Percentiles rank a stretch among this genome's conserved stretches.
Conservation (phyloP, 164 flowering plant species). For the Stephania cephalantha region DNA sequence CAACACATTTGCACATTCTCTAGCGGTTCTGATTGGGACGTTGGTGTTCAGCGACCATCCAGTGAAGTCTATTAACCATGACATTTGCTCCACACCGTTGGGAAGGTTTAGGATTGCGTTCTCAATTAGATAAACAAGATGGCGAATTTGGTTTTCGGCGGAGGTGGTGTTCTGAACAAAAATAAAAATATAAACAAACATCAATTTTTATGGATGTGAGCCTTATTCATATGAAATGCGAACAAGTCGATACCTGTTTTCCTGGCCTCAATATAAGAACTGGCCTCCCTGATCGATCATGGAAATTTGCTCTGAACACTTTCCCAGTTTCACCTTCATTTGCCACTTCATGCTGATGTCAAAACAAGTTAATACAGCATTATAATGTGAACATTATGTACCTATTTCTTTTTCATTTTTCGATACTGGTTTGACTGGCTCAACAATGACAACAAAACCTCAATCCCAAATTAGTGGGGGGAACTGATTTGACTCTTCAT, state of each 20-base stretch:
- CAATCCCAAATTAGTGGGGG: too few species aligned
- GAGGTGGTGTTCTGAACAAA: slow-evolving; percentile 67
- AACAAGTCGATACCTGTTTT: slow-evolving; percentile 26
- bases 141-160: slow-evolving; percentile 69
- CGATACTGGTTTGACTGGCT: too few species aligned
- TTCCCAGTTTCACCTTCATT: slow-evolving; percentile 91
- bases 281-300: slow-evolving; percentile 64
- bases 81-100: slow-evolving; percentile 85
- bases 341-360: slow-evolving; percentile 67
- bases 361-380: neutral
- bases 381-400: neutral
- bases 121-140: slow-evolving; percentile 82
- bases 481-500: too few species aligned
- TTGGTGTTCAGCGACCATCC: slow-evolving; percentile 66
- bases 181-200: neutral
- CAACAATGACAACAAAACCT: too few species aligned
- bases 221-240: neutral
- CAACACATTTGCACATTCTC: slow-evolving; percentile 59
- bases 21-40: slow-evolving; percentile 69
- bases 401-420: neutral
- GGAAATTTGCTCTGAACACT: slow-evolving; percentile 71
- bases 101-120: slow-evolving; percentile 89
- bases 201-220: neutral
- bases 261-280: slow-evolving; percentile 93
- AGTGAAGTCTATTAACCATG: slow-evolving; percentile 90